Evolutionary conservation across 495 filamentous ascomycete species (phyloP), one percentile per base, ranked within the genome.

Genomic region (Tuber melanosporum): DNA sequence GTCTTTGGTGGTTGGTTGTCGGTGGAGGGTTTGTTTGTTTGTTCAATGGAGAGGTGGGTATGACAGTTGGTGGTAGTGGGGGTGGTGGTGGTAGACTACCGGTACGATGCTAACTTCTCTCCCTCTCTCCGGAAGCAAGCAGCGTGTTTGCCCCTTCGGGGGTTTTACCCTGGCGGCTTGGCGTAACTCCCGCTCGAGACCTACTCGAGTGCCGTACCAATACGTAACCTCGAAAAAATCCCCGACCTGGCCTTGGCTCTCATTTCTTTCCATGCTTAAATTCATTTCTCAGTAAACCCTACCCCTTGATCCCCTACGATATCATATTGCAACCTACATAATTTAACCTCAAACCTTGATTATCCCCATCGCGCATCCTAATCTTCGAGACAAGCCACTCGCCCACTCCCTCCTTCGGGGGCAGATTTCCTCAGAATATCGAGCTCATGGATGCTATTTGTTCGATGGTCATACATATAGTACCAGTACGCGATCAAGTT

Each of bases 231-330:
- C 22, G 2, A 14, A 32, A 14, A 26, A 47, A 44, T 72, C 45
- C 46, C 19, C 10, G 69, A 77, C 39, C 66, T 71, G 47, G 76
- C 76, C n/a, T 45, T 44, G 46, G 42, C 52, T 36, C 76, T 19
- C 62, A 44, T 43, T 8, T 8, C 42, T 43, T 10, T 43, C 6
- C 9, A 10, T 43, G 42, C 42, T n/a, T n/a, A 5, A 42, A 46
- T 15, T 57, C 26, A 32, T 71, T 26, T 45, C 69, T 9, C 66
- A 47, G 74, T 79, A 22, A 79, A 57, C 8, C 41, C 52, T 78
- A 42, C 62, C 44, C 12, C 47, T 20, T 73, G 70, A 19, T 15
- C 45, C 15, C 45, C n/a, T 62, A 26, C n/a, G 39, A 5, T 41
- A 41, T 41, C 39, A 41, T 41, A 5, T 1, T 12, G n/a, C 22